These are phyloP conservation scores for Termitomyces sp. DNA, from an alignment of 768 basidiomycete species.

Conservation along the genomic window DNA sequence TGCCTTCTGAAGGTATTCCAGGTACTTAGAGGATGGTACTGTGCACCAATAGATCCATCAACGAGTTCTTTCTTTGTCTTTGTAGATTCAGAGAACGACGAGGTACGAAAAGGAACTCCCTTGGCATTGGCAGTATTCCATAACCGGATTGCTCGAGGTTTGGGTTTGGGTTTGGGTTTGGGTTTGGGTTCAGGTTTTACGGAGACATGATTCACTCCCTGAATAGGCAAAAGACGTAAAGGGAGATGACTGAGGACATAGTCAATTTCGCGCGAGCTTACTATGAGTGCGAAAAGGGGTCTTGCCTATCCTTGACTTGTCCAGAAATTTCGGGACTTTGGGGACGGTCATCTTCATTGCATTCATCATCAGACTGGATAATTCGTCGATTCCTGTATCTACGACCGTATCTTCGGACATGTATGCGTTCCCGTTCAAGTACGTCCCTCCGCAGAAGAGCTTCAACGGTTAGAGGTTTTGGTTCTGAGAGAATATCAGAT, in stretches of 20 bases:
- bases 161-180: constrained; percentile 3
- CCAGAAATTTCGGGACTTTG: neutral
- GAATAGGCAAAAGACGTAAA: constrained; percentile 20
- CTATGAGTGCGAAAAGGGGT: neutral
- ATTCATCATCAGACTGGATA: constrained; percentile 9
- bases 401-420: constrained; percentile 17
- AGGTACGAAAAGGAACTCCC: constrained; percentile 19
- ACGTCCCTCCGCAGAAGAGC: constrained; percentile 21
- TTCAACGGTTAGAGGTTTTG: constrained; percentile 22
- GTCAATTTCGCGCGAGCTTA: neutral
- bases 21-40: constrained; percentile 7
- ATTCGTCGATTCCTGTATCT: constrained; percentile 8
- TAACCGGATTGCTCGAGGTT: constrained; percentile 5
- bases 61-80: neutral
- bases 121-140: constrained; percentile 28
- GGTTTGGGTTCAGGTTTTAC: constrained; percentile 1
- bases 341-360: neutral
- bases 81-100: constrained; percentile 11
- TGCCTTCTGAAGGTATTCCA: constrained; percentile 8
- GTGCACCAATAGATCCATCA: neutral
- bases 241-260: constrained; percentile 16
- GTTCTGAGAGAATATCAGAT: constrained; percentile 7
- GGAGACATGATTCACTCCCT: neutral
- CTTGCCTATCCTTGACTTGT: neutral
- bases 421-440: constrained; percentile 3